These are phyloP conservation scores for Boletus subcaerulescens DNA, from an alignment of 768 basidiomycete genomes.

Conservation along the genomic window DNA sequence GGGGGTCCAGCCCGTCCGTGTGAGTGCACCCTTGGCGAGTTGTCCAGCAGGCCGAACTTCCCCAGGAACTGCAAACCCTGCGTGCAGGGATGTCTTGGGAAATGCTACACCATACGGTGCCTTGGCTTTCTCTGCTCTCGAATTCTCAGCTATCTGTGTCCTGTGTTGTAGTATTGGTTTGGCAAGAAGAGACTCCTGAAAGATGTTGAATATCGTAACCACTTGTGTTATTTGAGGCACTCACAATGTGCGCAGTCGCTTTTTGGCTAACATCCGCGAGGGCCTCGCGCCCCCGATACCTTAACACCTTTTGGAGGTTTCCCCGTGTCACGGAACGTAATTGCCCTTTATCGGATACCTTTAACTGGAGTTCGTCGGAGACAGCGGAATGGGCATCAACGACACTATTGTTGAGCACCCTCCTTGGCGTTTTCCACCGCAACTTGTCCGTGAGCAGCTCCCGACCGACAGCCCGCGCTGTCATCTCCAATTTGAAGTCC, in stretches of 20 bases:
- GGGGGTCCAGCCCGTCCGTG: conserved; percentile 29
- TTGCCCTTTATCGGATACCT: conserved; percentile 36
- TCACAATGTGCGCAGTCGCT: conserved; percentile 63
- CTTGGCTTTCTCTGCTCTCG: conserved; percentile 31
- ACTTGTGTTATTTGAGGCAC: conserved; percentile 26
- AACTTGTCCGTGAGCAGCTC: conserved; percentile 67
- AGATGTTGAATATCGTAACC: conserved; percentile 5
- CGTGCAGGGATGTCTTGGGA: conserved; percentile 30
- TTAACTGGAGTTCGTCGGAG: conserved; percentile 44
- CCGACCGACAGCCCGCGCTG: conserved; percentile 83
- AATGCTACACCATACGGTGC: conserved; percentile 22
- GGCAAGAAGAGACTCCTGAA: conserved; percentile 66
- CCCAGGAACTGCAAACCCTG: conserved; percentile 58
- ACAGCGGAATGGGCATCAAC: conserved; percentile 45
- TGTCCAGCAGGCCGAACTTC: conserved; percentile 54
- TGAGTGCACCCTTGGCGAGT: conserved; percentile 53
- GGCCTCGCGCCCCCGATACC: conserved; percentile 50
- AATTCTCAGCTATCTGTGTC: conserved; percentile 36
- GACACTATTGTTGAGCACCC: conserved; percentile 52
- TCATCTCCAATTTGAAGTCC: conserved; percentile 86
- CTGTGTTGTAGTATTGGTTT: conserved; percentile 52
- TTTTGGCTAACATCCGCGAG: conserved; percentile 49
- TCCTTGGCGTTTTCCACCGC: conserved; percentile 39
- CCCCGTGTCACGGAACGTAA: conserved; percentile 66
- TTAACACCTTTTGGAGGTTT: conserved; percentile 73